Evolutionary conservation across 352 stramenopile species (phyloP), one percentile per base, ranked within the genome.

Genomic region (Elongisporangium prolatum): DNA sequence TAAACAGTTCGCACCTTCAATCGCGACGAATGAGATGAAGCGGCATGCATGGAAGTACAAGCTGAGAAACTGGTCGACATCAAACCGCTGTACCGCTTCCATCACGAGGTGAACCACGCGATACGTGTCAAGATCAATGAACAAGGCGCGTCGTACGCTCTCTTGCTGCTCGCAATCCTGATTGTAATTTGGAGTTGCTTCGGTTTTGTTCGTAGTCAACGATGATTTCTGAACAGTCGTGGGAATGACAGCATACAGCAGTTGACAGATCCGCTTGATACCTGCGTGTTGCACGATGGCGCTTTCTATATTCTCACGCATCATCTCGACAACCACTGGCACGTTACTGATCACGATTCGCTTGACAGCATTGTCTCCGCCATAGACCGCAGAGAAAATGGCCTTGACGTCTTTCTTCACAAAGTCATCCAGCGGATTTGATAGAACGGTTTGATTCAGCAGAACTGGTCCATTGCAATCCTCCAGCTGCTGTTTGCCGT

Each of bases 361-460:
- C 11, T 70, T 57, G n/a, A 91, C 77, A 14, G 82, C 81, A 50
- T 89, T 84, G 10, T 84, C 77, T 25, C 82, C 82, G 20, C 78
- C 82, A 44, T 84, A 91, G 20, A 89, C 73, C 14, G 73, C 68
- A 3, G 70, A 69, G 61, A 91, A 89, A 49, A 91, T 86, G 50
- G 78, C 79, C 57, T 89, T 85, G 55, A 91, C 80, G 34, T 91
- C 79, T 37, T 83, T 82, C 60, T 83, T 72, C 13, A 92, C 73
- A 50, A 88, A 89, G 50, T 86, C 74, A 50, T 92, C 82, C 17
- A 92, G 75, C 20, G 74, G 65, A 49, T 88, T 84, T 18, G 79
- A 76, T 3, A 74, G 24, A n/a, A 72, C 77, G n/a, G 71, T 75
- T 5, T 65, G 64, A 52, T 89, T 86, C 14, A 92, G 63, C 9